A percentile compares a stretch with the other conserved stretches of the same genome.
Conservation (phyloP, 768 basidiomycete species). For the Boletus subcaerulescens region DNA sequence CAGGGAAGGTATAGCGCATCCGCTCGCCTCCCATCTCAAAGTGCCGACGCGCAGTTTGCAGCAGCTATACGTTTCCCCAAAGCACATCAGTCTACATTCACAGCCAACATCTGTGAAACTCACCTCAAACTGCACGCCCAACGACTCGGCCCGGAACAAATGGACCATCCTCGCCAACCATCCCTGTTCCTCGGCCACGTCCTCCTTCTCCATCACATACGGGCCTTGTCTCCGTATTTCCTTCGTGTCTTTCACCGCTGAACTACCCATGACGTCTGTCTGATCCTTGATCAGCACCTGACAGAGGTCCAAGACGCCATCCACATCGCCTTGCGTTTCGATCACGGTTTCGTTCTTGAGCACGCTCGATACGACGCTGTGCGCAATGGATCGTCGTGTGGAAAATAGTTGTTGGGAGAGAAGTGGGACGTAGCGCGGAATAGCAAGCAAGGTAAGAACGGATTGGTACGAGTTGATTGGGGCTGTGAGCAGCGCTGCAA, state of each 20-base stretch:
- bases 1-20: conserved; percentile 96
- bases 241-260: conserved; percentile 30
- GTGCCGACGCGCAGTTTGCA: conserved; percentile 88
- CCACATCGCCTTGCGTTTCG: conserved; percentile 90
- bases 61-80: conserved; percentile 48
- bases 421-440: conserved; percentile 84
- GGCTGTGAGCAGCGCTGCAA: conserved; percentile 87
- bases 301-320: conserved; percentile 89
- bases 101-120: conserved; percentile 9
- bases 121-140: conserved; percentile 90
- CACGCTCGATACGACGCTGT: conserved; percentile 90
- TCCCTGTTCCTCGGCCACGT: conserved; percentile 97
- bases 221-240: conserved; percentile 57
- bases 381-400: conserved; percentile 88
- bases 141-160: conserved; percentile 82
- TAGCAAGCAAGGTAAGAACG: conserved; percentile 93
- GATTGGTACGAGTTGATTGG: conserved; percentile 97
- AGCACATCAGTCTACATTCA: background rate
- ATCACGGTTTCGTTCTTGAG: conserved; percentile 96
- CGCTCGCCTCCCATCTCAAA: conserved; percentile 91
- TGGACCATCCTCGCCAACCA: conserved; percentile 99
- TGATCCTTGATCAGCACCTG: conserved; percentile 90
- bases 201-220: conserved; percentile 72
- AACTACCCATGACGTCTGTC: conserved; percentile 47
- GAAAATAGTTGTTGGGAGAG: conserved; percentile 84